These are phyloP conservation scores for Umbelopsis sp. DNA, from an alignment of 192 early-diverging fungal genomes.

Conservation along the genomic window DNA sequence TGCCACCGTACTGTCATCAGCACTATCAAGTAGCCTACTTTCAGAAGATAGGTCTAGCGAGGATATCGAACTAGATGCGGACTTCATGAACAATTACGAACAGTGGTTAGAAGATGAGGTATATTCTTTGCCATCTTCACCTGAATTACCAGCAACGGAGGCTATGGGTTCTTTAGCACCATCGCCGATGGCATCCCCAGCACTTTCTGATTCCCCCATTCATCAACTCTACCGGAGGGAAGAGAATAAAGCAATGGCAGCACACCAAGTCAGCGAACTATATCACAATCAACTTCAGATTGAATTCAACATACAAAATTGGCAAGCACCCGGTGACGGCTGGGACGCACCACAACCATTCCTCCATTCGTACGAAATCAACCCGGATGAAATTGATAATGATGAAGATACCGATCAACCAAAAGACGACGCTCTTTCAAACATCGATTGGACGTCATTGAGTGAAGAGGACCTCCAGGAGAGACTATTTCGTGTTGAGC, in stretches of 20 bases:
- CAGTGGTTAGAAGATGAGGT: constrained; percentile 66
- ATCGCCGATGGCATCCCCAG: neutral
- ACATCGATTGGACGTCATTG: constrained; percentile 1
- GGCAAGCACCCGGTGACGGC: neutral
- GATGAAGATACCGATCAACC: neutral
- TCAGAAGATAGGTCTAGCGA: neutral
- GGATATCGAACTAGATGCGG: constrained; percentile 54
- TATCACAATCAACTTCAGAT: neutral
- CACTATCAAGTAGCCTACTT: neutral
- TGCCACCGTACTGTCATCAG: neutral
- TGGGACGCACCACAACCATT: constrained; percentile 4
- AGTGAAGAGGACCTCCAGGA: constrained; percentile 1
- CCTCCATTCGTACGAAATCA: neutral
- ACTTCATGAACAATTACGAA: constrained; percentile 67
- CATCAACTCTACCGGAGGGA: neutral
- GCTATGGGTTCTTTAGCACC: neutral
- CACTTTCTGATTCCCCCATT: constrained; percentile 3
- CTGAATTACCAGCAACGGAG: neutral
- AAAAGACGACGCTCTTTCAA: neutral
- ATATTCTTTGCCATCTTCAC: constrained; percentile 21
- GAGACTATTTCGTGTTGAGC: neutral
- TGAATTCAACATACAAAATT: neutral
- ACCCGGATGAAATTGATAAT: neutral
- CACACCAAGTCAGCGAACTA: neutral
- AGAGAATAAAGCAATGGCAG: neutral